phyloP scores from a whole-genome alignment of 2,329 filamentous ascomycete species.

The Fusarium musae region DNA sequence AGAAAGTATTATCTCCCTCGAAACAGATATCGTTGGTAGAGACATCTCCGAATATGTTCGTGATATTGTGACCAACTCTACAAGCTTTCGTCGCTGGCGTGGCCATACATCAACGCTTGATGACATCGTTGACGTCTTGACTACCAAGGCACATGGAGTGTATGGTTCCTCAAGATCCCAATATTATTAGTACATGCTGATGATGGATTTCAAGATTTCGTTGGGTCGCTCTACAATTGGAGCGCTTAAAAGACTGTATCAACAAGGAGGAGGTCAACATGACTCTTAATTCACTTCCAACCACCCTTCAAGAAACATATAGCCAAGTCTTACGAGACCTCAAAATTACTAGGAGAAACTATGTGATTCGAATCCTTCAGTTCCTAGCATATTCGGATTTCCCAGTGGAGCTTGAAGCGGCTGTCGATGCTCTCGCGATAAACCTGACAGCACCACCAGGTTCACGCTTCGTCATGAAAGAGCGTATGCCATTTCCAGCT shows the following conservation, averaged over 20 bases:
- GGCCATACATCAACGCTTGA: rapidly evolving
- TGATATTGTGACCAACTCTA: rapidly evolving
- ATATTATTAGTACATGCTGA: rapidly evolving
- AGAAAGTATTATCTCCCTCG: rapidly evolving
- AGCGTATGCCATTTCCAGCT: rapidly evolving
- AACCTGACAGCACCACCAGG: rapidly evolving
- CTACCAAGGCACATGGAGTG: rapidly evolving
- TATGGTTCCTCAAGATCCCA: rapidly evolving
- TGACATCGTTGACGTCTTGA: rapidly evolving
- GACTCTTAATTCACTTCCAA: rapidly evolving
- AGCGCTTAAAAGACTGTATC: rapidly evolving
- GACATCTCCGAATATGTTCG: rapidly evolving
- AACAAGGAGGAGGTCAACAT: rapidly evolving
- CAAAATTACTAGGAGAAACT: rapidly evolving
- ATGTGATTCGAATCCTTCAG: rapidly evolving
- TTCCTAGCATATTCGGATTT: rapidly evolving
- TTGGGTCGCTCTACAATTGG: neutral
- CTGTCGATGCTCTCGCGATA: rapidly evolving
- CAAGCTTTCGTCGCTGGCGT: neutral
- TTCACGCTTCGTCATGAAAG: rapidly evolving
- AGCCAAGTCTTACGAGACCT: too few species aligned
- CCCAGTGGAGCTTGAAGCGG: rapidly evolving
- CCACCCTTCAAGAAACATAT: rapidly evolving
- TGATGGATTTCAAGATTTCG: rapidly evolving
- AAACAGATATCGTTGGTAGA: rapidly evolving